Evolutionary conservation across 352 stramenopile species (phyloP).

Genomic region (Phytophthora brassicae): DNA sequence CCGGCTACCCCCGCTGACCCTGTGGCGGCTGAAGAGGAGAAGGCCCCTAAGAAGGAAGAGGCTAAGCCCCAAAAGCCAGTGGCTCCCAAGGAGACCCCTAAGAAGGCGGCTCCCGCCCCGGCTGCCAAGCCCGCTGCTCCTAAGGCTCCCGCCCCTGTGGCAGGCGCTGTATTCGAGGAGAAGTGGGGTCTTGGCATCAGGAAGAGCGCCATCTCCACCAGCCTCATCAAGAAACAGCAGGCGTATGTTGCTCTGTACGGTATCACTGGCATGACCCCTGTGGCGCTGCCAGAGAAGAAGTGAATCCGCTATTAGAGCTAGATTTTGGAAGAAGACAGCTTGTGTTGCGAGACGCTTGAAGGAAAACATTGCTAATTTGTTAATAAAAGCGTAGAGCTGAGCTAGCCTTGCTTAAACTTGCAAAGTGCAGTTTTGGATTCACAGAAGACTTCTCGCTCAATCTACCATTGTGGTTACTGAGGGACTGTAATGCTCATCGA

Average conservation of each 20-base stretch:
- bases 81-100: constrained; percentile 49
- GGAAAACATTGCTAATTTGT: constrained; percentile 26
- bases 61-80: constrained; percentile 54
- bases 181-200: constrained; percentile 82
- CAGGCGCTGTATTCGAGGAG: constrained; percentile 46
- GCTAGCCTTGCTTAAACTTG: constrained; percentile 22
- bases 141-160: constrained; percentile 19
- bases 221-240: constrained; percentile 84
- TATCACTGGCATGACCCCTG: constrained; percentile 77
- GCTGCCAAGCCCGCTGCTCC: constrained; percentile 37
- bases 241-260: constrained; percentile 83
- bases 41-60: constrained; percentile 71
- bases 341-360: constrained; percentile 21
- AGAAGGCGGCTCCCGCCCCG: constrained; percentile 49
- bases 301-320: constrained; percentile 19
- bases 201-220: constrained; percentile 81
- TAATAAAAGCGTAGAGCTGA: constrained; percentile 21
- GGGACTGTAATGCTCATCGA: constrained; percentile 62
- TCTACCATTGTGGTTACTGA: constrained; percentile 33
- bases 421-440: constrained; percentile 19
- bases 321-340: constrained; percentile 16
- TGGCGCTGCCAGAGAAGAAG: constrained; percentile 43
- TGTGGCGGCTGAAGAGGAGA: constrained; percentile 58
- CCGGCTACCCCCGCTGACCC: constrained; percentile 33
- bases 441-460: background rate